Percentiles rank a stretch among this genome's conserved stretches.
Conservation (phyloP, 768 basidiomycete genomes). For the Lactarius sp. region DNA sequence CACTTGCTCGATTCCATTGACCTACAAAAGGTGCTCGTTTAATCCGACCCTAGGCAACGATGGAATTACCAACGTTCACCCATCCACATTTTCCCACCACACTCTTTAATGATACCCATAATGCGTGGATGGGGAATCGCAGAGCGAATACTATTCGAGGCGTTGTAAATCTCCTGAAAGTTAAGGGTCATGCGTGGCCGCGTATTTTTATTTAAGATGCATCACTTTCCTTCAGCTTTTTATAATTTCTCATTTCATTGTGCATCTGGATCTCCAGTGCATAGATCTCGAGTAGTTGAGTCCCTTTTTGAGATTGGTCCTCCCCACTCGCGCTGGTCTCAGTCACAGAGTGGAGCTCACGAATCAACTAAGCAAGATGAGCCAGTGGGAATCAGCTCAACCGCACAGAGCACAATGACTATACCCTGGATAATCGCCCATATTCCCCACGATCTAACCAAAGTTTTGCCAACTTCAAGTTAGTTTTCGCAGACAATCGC, state of each 20-base stretch:
- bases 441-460: slow-evolving; percentile 97
- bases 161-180: slow-evolving; percentile 93
- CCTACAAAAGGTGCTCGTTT: slow-evolving; percentile 41
- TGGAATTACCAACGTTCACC: slow-evolving; percentile 68
- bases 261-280: slow-evolving; percentile 99
- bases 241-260: slow-evolving; percentile 91
- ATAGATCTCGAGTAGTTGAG: slow-evolving; percentile 92
- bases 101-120: slow-evolving; percentile 99
- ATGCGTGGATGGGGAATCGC: slow-evolving; percentile 98
- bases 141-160: slow-evolving; percentile 84
- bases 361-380: slow-evolving; percentile 51
- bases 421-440: slow-evolving; percentile 70
- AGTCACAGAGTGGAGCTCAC: slow-evolving; percentile 68
- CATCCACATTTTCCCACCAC: slow-evolving; percentile 99
- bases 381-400: neutral
- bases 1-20: slow-evolving; percentile 94
- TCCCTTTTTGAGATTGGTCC: slow-evolving; percentile 89
- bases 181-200: neutral
- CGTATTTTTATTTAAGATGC: neutral
- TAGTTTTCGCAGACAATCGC: slow-evolving; percentile 93
- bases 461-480: slow-evolving; percentile 92
- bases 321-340: slow-evolving; percentile 56
- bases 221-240: slow-evolving; percentile 78
- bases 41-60: neutral
- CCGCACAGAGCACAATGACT: slow-evolving; percentile 8